Percentiles rank a stretch among this genome's conserved stretches.
Evolutionary conservation across 352 stramenopile genomes (phyloP).

Genomic region (Globisporangium splendens): DNA sequence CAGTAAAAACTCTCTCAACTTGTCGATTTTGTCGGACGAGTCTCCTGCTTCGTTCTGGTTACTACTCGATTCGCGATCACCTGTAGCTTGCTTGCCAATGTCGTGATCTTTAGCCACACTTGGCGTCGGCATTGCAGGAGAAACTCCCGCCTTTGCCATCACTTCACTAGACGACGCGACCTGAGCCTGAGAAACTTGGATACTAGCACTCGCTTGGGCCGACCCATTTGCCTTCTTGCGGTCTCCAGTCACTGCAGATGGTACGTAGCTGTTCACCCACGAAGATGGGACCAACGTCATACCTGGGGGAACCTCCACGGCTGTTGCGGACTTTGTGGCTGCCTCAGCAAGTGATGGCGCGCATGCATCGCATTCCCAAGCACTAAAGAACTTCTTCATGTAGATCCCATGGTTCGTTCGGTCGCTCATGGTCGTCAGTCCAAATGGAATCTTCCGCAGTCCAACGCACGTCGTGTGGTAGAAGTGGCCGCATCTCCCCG

Average conservation of each 20-base stretch:
- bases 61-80: background rate
- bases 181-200: background rate
- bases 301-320: conserved; percentile 27
- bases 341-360: conserved; percentile 7
- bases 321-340: background rate
- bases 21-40: conserved; percentile 37
- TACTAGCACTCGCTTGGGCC: background rate
- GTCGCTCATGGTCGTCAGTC: conserved; percentile 78
- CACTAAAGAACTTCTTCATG: conserved; percentile 81
- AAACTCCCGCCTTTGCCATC: too few relatives aligned
- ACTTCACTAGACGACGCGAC: too few relatives aligned
- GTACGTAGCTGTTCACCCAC: conserved; percentile 23
- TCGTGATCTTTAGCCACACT: background rate
- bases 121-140: too few relatives aligned
- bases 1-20: conserved; percentile 57
- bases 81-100: background rate
- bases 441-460: conserved; percentile 77
- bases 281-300: conserved; percentile 45
- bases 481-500: conserved; percentile 36
- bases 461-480: conserved; percentile 81
- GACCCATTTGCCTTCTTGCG: background rate
- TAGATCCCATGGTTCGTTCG: conserved; percentile 77
- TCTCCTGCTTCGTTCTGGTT: conserved; percentile 5
- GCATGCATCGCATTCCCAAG: conserved; percentile 69
- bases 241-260: background rate